phyloP scores from a whole-genome alignment of 306 rosid species.

The Chamaecrista fasciculata region DNA sequence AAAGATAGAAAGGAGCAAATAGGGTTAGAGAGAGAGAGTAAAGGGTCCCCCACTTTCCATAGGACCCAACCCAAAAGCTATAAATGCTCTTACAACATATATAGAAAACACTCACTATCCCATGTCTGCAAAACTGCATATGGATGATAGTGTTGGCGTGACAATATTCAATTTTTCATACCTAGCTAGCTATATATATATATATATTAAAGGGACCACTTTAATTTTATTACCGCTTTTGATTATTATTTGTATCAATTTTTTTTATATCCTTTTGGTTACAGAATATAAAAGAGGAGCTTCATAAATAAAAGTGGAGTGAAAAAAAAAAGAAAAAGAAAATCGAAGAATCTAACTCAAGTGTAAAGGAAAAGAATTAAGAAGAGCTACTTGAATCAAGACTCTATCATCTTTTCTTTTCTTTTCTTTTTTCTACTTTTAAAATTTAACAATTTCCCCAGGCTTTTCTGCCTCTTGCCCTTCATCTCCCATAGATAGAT shows the following conservation, averaged over 20 bases:
- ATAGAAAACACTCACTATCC: constrained; percentile 55
- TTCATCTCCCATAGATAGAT: no score
- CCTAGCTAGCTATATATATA: background rate
- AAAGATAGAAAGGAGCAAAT: constrained; percentile 5
- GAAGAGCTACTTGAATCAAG: no score
- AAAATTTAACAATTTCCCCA: constrained; percentile 17
- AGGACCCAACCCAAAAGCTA: constrained; percentile 53
- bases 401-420: no score
- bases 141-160: constrained; percentile 78
- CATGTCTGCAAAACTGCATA: constrained; percentile 77
- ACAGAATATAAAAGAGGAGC: no score
- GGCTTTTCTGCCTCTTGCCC: constrained; percentile 27
- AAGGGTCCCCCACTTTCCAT: constrained; percentile 57
- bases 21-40: constrained; percentile 13
- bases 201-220: constrained; percentile 98
- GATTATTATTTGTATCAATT: constrained; percentile 23
- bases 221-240: constrained; percentile 29
- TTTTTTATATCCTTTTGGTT: background rate
- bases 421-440: no score
- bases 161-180: constrained; percentile 81
- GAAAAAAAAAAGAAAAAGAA: no score
- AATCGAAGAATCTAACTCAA: no score
- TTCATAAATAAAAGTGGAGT: no score
- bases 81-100: constrained; percentile 55
- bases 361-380: no score